Base-by-base conservation (phyloP, 2,329 filamentous ascomycete genomes). In the Cladosporium velox region DNA sequence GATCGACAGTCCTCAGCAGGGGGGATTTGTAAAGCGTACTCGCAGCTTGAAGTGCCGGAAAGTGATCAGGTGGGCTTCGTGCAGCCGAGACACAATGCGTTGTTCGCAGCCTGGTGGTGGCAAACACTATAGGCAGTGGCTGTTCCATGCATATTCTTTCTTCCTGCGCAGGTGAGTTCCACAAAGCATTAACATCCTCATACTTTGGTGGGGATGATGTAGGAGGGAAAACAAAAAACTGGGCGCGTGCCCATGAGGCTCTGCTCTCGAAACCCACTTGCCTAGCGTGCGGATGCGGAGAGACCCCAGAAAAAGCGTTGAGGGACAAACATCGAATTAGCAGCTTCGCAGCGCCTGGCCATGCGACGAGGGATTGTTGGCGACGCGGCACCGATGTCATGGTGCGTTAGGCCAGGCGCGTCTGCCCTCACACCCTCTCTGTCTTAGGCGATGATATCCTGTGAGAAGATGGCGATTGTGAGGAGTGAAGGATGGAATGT, bases 301-400 rank as follows among this genome's bases (percentile, higher is more conserved):
- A 55, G 52, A 59, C 57, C 57, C 57, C 57, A 59, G 57, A 47
- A 59, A 59, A 59, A 59, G 57, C 57, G 57, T 59, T 59, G 57
- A 59, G 57, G 57, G 28, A 44, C 57, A 47, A 59, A 30, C 24
- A 59, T 28, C 52, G 52, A 55, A 30, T 47, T 24, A 28, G 57
- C 57, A 44, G 38, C 34, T 28, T 24, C 30, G 30, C 30, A 30
- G 26, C 41, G 41, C n/a, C 55, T n/a, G 12, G 57, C 57, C 57
- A 59, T 59, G 57, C 57, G 57, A 59, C 38, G 57, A n/a, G 21
- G n/a, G 41, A 47, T 47, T 47, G 41, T 47, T 47, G 41, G 57
- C 34, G 57, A 18, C 38, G 41, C 57, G 57, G 38, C 57, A 59
- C 34, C 57, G 57, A 59, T 59, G 34, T 59, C 57, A 59, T 59